These are phyloP conservation scores for Phalaenopsis hybrid DNA, from an alignment of 116 monocot genomes.

Conservation along the genomic window DNA sequence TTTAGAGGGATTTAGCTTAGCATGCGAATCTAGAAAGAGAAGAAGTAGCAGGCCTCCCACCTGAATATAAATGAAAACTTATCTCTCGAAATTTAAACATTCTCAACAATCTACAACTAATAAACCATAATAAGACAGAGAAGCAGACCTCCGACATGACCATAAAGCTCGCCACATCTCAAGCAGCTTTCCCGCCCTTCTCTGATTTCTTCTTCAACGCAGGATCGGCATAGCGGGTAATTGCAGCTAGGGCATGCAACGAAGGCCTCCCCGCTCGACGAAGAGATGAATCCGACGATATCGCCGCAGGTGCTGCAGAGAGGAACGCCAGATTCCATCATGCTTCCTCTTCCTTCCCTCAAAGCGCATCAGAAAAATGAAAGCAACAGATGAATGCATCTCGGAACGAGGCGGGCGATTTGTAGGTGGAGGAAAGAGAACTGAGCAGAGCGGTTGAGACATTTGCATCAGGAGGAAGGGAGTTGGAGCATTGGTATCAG, in stretches of 20 bases:
- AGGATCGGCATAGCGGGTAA: conserved; percentile 51
- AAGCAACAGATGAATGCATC: not conserved
- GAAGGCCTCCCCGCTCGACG: conserved; percentile 27
- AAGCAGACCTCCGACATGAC: conserved; percentile 5
- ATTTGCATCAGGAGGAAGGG: conserved; percentile 44
- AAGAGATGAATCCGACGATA: conserved; percentile 21
- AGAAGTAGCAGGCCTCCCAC: too few species aligned
- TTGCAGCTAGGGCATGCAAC: conserved; percentile 50
- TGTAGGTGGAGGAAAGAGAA: conserved; percentile 10
- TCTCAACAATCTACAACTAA: not conserved
- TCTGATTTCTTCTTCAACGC: conserved; percentile 44
- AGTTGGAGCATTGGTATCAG: conserved; percentile 48
- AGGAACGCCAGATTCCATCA: conserved; percentile 50
- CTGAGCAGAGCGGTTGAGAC: conserved; percentile 22
- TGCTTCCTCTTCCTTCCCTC: conserved; percentile 14
- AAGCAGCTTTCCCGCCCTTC: conserved; percentile 34
- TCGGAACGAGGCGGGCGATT: not conserved
- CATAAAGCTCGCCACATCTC: conserved; percentile 49
- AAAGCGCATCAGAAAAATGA: not conserved
- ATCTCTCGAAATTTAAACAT: not conserved
- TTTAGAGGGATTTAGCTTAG: too few species aligned
- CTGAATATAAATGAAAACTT: not conserved
- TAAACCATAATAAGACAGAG: not conserved
- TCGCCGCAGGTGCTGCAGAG: conserved; percentile 58
- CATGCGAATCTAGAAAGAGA: not conserved